Evolutionary conservation across 192 early-diverging fungal species (phyloP).

Genomic region (Linnemannia elongata): DNA sequence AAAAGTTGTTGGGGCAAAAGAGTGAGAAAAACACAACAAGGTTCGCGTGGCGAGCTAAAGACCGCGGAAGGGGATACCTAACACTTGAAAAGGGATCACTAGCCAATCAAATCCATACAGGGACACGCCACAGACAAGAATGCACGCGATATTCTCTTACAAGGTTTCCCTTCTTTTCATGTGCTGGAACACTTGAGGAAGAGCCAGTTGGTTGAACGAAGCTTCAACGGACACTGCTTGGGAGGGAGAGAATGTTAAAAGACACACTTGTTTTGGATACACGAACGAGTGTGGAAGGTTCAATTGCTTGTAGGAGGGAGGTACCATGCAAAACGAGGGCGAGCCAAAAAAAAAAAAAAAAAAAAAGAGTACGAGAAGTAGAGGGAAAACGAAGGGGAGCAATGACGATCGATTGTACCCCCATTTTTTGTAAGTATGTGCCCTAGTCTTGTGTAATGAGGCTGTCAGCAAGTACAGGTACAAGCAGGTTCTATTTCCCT

Average conservation of each 20-base stretch:
- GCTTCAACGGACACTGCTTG: too few relatives aligned
- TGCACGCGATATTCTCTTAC: slow-evolving; percentile 1
- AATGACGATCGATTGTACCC: neutral
- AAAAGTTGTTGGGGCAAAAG: slow-evolving; percentile 13
- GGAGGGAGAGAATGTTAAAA: too few relatives aligned
- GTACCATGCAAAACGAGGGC: neutral
- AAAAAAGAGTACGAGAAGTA: neutral
- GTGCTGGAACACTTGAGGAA: too few relatives aligned
- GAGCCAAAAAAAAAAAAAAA: neutral
- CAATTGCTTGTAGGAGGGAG: neutral
- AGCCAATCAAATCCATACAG: neutral
- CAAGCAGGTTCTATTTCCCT: neutral
- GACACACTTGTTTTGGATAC: too few relatives aligned
- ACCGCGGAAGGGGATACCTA: neutral
- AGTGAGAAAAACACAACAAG: slow-evolving; percentile 11
- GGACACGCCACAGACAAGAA: neutral
- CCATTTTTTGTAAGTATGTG: neutral
- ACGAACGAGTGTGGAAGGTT: neutral
- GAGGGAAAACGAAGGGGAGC: neutral
- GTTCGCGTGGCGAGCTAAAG: neutral
- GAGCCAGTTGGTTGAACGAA: too few relatives aligned
- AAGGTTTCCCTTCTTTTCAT: neutral
- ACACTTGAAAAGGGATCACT: neutral
- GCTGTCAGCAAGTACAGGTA: neutral
- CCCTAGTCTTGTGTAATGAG: neutral